Evolutionary conservation across 2,329 filamentous ascomycete genomes (phyloP), one percentile per base, ranked within the genome.

Genomic region (Lasiodiplodia hormozganensis): DNA sequence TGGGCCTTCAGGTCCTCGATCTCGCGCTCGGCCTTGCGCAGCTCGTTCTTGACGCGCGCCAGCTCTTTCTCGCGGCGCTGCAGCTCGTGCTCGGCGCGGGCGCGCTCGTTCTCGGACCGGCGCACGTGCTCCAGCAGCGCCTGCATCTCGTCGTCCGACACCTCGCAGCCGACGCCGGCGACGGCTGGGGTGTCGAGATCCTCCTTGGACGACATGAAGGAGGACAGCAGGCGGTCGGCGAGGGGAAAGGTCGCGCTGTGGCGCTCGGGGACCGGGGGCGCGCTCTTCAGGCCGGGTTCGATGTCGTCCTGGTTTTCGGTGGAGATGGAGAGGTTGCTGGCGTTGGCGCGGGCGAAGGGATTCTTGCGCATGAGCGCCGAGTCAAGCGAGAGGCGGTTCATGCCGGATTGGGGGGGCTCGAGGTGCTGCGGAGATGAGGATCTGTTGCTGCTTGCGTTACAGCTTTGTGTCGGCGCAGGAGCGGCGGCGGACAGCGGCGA

Each of bases 371-470:
- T 4, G 8, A 64, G 60, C 43, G 60, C 47, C 60, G 60, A 64
- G 60, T 64, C 60, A 47, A 64, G 60, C 47, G 60, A 64, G 11
- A 64, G 60, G 60, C 60, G 60, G 60, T 64, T 64, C 43, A 34
- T 64, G 11, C 5, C 31, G 14, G 40, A 31, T 21, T 53, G 36
- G 43, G 60, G 60, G 5, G 28, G 60, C 14, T 64, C 60, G 1
- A 64, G 60, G 47, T 52, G 60, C 18, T 64, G 40, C 16, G 47
- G 47, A 16, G 23, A 21, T 5, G 23, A 21, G 11, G 43, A 21
- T 18, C 43, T 47, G 43, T 21, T 47, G 10, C 43, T 21, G 43
- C 10, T 52, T 31, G 16, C 52, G 40, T 12, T 10, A 21, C 43
- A 31, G 18, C 18, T n/a, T 60, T n/a, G 36, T 60, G 56, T n/a